phyloP scores from a whole-genome alignment of 331 rosid species.

The Malus hybrid region DNA sequence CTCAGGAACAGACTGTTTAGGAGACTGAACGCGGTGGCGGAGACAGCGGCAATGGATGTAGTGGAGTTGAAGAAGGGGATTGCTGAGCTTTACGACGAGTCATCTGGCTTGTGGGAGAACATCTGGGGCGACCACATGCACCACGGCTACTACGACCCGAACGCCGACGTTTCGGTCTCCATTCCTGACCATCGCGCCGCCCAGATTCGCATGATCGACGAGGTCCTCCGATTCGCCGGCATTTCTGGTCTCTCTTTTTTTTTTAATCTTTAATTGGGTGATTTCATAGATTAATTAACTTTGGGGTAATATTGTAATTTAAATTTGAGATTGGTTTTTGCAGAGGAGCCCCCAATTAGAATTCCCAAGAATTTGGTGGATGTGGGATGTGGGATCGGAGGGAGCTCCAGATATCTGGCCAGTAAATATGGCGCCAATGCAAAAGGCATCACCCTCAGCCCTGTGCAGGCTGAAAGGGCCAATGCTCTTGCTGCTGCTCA shows the following conservation, averaged over 20 bases:
- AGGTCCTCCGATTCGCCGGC: constrained; percentile 59
- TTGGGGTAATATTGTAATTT: neutral
- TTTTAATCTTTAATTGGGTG: neutral
- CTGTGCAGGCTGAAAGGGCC: constrained; percentile 83
- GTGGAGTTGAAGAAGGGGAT: constrained; percentile 51
- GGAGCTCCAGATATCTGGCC: constrained; percentile 79
- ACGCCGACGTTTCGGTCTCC: constrained; percentile 35
- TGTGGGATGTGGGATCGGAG: constrained; percentile 97
- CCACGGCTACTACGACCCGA: constrained; percentile 71
- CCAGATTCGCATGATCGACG: constrained; percentile 80
- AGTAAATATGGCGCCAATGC: constrained; percentile 49
- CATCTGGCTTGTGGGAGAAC: constrained; percentile 69
- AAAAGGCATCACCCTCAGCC: constrained; percentile 75
- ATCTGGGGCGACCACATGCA: constrained; percentile 98
- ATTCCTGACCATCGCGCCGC: constrained; percentile 69
- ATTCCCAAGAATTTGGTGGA: constrained; percentile 44
- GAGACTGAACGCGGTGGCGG: neutral
- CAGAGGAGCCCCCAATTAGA: constrained; percentile 13
- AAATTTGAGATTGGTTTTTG: neutral
- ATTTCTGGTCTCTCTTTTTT: constrained; percentile 16
- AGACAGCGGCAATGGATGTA: neutral
- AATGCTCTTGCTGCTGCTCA: constrained; percentile 59
- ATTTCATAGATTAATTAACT: neutral
- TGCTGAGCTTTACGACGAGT: constrained; percentile 81
- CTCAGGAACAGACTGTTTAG: neutral